A percentile compares a stretch with the other conserved stretches of the same genome.
phyloP scores from a whole-genome alignment of 2,329 filamentous ascomycete species.

The Uncinocarpus reesii region DNA sequence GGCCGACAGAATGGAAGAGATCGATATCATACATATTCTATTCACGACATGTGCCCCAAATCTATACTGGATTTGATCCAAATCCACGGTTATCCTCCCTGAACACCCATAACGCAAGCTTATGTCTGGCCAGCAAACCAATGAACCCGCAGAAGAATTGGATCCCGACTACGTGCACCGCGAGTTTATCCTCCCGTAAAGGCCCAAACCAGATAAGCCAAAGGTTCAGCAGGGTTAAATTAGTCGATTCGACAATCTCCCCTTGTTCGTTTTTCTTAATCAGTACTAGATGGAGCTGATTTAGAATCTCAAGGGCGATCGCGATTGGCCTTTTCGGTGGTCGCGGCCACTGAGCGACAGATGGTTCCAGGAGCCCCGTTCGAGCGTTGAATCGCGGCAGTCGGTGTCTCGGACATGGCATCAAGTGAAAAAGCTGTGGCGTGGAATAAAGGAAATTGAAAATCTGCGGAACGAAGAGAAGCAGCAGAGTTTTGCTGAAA shows the following conservation, averaged over 20 bases:
- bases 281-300: slow-evolving; percentile 56
- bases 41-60: slow-evolving; percentile 1
- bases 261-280: slow-evolving; percentile 59
- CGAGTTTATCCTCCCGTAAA: slow-evolving; percentile 73
- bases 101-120: slow-evolving; percentile 78
- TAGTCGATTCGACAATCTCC: slow-evolving; percentile 66
- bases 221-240: slow-evolving; percentile 87
- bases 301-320: slow-evolving; percentile 56
- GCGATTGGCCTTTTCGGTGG: slow-evolving; percentile 59
- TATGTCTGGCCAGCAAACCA: slow-evolving; percentile 76
- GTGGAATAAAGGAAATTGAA: slow-evolving; percentile 94
- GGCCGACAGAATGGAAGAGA: background rate
- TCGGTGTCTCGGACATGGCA: slow-evolving; percentile 87
- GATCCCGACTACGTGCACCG: slow-evolving; percentile 66
- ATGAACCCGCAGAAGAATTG: slow-evolving; percentile 67
- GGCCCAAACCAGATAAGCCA: slow-evolving; percentile 95
- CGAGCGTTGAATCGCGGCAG: slow-evolving; percentile 79
- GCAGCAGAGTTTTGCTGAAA: slow-evolving; percentile 90
- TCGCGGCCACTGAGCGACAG: slow-evolving; percentile 63
- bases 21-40: background rate
- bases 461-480: slow-evolving; percentile 85
- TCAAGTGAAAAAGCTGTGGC: slow-evolving; percentile 78
- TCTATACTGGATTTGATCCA: slow-evolving; percentile 15
- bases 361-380: slow-evolving; percentile 77
- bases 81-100: slow-evolving; percentile 63